Evolutionary conservation across 139 green algal species (phyloP), one percentile per base, ranked within the genome.

Genomic region (Chlamydomonas sphaeroides): DNA sequence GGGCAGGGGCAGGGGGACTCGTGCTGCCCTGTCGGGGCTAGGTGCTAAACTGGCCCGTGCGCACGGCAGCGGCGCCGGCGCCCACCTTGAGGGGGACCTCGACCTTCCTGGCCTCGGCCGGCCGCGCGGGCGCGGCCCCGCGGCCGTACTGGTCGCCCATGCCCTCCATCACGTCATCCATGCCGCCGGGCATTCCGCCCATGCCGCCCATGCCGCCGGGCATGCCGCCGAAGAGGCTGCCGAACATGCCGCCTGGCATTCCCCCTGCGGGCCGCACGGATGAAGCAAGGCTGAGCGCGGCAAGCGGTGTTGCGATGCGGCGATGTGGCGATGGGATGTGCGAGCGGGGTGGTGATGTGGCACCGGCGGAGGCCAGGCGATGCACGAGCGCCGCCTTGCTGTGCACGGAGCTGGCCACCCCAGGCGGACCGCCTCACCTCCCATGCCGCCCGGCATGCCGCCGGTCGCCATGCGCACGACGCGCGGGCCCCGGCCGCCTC

Each of bases 31-130:
- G 17, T 30, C 20, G 53, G 21, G 10, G 17, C 53, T 62, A 11
- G 5, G 15, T 62, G 21, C 10, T n/a, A 30, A 26, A 62, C 15
- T 53, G 45, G 45, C 45, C 10, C 45, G 11, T 14, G 45, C 53
- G 20, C 26, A 62, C 53, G 53, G 23, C 20, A 62, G 53, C 53
- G 7, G 20, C 23, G 45, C 45, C 45, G 45, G 11, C 45, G 11
- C 72, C 38, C 75, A 82, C 75, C 63, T 74, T 83, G 32, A 83
- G 76, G 35, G 76, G 76, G 42, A 66, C 76, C 76, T 83, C 76
- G 17, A 74, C 35, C 63, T 75, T 75, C 33, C 0, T 8, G 0
- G 76, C 45, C 38, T 26, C 84, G 79, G 14, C 69, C 76, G 80
- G 89, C 88, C 1, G 8, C 38, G 56, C 30, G 11, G 39, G 6